These are phyloP conservation scores for Colletotrichum abscissum DNA, from an alignment of 2,329 filamentous ascomycete species.

Conservation along the genomic window DNA sequence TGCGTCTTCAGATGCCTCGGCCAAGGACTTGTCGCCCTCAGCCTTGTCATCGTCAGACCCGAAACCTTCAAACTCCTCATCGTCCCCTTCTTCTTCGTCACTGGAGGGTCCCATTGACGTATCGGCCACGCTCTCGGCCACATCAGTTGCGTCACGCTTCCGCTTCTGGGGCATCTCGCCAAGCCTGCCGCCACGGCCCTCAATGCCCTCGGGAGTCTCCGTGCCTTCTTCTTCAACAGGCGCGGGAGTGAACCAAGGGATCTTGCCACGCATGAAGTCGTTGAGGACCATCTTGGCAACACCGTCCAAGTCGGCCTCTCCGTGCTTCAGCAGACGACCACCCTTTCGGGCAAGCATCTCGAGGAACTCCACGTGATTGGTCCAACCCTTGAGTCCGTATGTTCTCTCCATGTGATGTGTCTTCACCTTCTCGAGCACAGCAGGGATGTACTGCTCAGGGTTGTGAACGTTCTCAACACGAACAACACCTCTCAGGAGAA, in stretches of 20 bases:
- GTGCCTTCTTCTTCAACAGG: slow-evolving; percentile 68
- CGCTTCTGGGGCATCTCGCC: slow-evolving; percentile 92
- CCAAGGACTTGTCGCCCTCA: slow-evolving; percentile 39
- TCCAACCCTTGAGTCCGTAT: slow-evolving; percentile 87
- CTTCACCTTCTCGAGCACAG: slow-evolving; percentile 82
- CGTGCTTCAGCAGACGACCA: slow-evolving; percentile 87
- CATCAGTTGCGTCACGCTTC: slow-evolving; percentile 66
- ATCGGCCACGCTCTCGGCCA: slow-evolving; percentile 55
- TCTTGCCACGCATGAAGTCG: slow-evolving; percentile 93
- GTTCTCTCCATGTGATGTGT: slow-evolving; percentile 90
- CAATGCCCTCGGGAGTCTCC: slow-evolving; percentile 61
- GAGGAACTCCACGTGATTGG: slow-evolving; percentile 82
- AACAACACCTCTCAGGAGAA: slow-evolving; percentile 90
- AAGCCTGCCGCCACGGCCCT: slow-evolving; percentile 80
- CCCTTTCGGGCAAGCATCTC: slow-evolving; percentile 89
- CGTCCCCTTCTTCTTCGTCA: slow-evolving; percentile 45
- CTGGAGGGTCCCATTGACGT: slow-evolving; percentile 43
- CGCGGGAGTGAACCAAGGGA: slow-evolving; percentile 94
- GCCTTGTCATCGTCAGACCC: slow-evolving; percentile 53
- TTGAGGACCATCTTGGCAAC: slow-evolving; percentile 98
- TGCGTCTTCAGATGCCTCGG: slow-evolving; percentile 24
- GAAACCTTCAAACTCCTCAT: slow-evolving; percentile 61
- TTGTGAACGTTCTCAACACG: slow-evolving; percentile 94
- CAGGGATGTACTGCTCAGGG: slow-evolving; percentile 93
- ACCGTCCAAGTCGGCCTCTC: slow-evolving; percentile 94